Percentiles rank a stretch among this genome's conserved stretches.
Evolutionary conservation across 78 protist genomes (phyloP).

Genomic region (Speleostelium caveatum): DNA sequence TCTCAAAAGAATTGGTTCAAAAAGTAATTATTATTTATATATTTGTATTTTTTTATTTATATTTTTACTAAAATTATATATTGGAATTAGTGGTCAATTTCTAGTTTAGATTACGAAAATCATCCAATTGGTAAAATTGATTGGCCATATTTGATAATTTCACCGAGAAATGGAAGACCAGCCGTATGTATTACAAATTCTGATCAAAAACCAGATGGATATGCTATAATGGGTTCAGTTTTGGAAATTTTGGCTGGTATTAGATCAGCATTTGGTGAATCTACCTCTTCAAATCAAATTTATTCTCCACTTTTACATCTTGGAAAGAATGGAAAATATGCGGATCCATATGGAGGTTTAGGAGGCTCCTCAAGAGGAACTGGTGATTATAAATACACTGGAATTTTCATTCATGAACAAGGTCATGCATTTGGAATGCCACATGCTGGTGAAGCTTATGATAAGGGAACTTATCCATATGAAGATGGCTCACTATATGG

Average conservation of each 20-base stretch:
- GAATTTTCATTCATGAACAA: constrained; percentile 55
- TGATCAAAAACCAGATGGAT: constrained; percentile 26
- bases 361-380: constrained; percentile 37
- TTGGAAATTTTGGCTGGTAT: constrained; percentile 13
- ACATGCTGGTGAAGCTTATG: constrained; percentile 9
- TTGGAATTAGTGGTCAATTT: constrained; percentile 58
- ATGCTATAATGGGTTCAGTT: constrained; percentile 22
- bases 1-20: neutral
- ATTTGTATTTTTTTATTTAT: too few relatives aligned
- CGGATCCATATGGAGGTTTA: constrained; percentile 19
- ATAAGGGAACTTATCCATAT: constrained; percentile 5
- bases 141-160: constrained; percentile 12
- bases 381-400: constrained; percentile 26
- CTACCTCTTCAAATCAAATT: neutral
- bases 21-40: too few relatives aligned
- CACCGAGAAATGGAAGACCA: constrained; percentile 6
- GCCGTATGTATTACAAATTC: neutral
- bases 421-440: constrained; percentile 50
- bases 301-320: constrained; percentile 31
- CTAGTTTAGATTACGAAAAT: neutral
- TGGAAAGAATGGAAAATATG: neutral
- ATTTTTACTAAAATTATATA: too few relatives aligned
- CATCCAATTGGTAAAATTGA: constrained; percentile 14
- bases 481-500: neutral
- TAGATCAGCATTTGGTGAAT: constrained; percentile 24